These are phyloP conservation scores for Fagopyrum tataricum DNA, from an alignment of 148 eudicot genomes.

Conservation along the genomic window DNA sequence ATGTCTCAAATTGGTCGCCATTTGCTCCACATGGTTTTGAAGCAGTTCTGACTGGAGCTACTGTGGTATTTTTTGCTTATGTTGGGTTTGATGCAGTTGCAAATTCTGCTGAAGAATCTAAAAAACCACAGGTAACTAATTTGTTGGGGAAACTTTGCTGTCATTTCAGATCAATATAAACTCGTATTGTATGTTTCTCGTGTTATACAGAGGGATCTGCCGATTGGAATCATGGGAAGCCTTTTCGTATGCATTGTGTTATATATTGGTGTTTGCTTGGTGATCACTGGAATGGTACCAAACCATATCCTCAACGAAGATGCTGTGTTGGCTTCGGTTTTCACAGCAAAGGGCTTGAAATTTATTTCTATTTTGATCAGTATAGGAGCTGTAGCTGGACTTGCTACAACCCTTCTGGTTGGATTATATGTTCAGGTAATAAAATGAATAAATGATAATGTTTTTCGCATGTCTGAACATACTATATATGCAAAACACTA, in stretches of 20 bases:
- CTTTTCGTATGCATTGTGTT: conserved; percentile 65
- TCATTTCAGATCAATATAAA: not conserved
- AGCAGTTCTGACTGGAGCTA: conserved; percentile 85
- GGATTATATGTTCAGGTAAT: conserved; percentile 98
- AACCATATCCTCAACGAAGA: conserved; percentile 73
- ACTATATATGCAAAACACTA: not conserved
- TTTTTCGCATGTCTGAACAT: not conserved
- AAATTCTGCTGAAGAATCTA: conserved; percentile 97
- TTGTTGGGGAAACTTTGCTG: too few species aligned
- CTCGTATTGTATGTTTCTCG: not conserved
- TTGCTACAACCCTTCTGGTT: conserved; percentile 89
- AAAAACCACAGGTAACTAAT: conserved; percentile 67
- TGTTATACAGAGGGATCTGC: conserved; percentile 69
- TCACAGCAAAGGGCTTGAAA: conserved; percentile 77
- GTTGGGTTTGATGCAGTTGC: conserved; percentile 99
- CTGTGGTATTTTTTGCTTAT: conserved; percentile 92
- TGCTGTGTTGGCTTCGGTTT: conserved; percentile 87
- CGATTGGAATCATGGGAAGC: conserved; percentile 91
- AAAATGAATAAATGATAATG: not conserved
- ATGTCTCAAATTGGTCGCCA: conserved; percentile 90
- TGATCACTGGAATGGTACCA: conserved; percentile 96
- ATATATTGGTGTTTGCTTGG: conserved; percentile 88
- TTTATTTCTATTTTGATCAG: conserved; percentile 79
- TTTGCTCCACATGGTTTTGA: conserved; percentile 78
- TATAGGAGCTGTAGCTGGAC: conserved; percentile 96